Evolutionary conservation across 768 basidiomycete species (phyloP).

Genomic region (Nevesoporus exiguus): DNA sequence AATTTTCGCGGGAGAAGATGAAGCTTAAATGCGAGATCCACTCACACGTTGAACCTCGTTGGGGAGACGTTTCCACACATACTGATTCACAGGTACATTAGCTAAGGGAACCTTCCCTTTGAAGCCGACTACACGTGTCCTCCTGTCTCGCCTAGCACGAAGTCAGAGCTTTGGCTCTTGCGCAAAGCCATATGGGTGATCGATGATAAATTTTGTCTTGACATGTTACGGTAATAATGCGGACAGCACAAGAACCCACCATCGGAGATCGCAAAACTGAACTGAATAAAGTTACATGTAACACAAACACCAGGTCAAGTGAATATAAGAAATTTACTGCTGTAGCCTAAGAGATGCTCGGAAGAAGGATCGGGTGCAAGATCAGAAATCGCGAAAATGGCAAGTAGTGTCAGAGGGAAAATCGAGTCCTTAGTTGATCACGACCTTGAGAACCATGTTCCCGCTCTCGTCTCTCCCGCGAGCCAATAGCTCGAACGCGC

Average conservation of each 20-base stretch:
- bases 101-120: conserved; percentile 3
- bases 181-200: conserved; percentile 1
- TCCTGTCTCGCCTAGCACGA: conserved; percentile 8
- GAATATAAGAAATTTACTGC: conserved; percentile 7
- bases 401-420: not conserved
- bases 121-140: conserved; percentile 2
- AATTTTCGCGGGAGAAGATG: conserved; percentile 30
- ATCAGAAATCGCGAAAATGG: conserved; percentile 7
- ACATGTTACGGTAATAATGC: not conserved
- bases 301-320: conserved; percentile 9
- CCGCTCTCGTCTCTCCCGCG: conserved; percentile 77
- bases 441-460: conserved; percentile 84
- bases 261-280: conserved; percentile 7
- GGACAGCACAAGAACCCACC: conserved; percentile 1
- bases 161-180: conserved; percentile 1
- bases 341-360: conserved; percentile 14
- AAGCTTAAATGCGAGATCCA: conserved; percentile 5
- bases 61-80: conserved; percentile 5
- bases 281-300: conserved; percentile 25
- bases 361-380: conserved; percentile 2
- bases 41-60: conserved; percentile 17
- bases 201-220: conserved; percentile 6
- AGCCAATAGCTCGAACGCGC: conserved; percentile 80
- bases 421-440: conserved; percentile 52
- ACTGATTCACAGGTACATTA: conserved; percentile 10